A percentile compares a stretch with the other conserved stretches of the same genome.
These are phyloP conservation scores for Wickerhamomyces ciferrii DNA, from an alignment of 805 yeast species.

Conservation along the genomic window DNA sequence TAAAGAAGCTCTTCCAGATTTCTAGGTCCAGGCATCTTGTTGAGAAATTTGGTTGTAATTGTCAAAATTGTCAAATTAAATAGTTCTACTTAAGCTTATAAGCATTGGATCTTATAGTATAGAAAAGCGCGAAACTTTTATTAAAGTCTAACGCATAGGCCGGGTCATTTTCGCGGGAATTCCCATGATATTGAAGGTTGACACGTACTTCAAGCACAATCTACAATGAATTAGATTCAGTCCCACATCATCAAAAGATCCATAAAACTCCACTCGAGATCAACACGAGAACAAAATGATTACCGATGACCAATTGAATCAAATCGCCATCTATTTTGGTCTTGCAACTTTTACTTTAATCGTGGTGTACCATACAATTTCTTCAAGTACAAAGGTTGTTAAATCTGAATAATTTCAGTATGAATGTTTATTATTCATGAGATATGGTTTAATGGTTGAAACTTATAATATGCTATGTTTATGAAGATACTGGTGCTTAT, in stretches of 20 bases:
- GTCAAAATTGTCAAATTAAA: too few relatives aligned
- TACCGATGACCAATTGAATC: conserved; percentile 68
- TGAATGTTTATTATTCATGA: too few relatives aligned
- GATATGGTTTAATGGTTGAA: background rate
- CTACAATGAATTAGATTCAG: background rate
- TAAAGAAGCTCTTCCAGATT: conserved; percentile 44
- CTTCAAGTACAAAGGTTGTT: conserved; percentile 31
- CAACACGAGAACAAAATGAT: conserved; percentile 45
- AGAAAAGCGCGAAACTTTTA: too few relatives aligned
- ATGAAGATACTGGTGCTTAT: background rate
- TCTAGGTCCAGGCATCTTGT: conserved; percentile 17
- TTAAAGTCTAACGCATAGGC: too few relatives aligned
- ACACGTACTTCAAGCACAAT: background rate
- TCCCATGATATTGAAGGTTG: background rate
- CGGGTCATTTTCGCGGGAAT: background rate
- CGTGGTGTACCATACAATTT: conserved; percentile 58
- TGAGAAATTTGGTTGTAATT: too few relatives aligned
- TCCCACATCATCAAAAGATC: background rate
- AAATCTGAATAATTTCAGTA: conserved; percentile 15
- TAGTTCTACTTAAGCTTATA: too few relatives aligned
- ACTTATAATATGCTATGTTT: too few relatives aligned
- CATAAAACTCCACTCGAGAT: background rate
- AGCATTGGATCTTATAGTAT: too few relatives aligned
- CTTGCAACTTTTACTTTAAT: conserved; percentile 62
- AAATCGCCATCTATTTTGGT: conserved; percentile 66